phyloP scores from a whole-genome alignment of 176 grass and related monocot species.

The Alloteropsis semialata region DNA sequence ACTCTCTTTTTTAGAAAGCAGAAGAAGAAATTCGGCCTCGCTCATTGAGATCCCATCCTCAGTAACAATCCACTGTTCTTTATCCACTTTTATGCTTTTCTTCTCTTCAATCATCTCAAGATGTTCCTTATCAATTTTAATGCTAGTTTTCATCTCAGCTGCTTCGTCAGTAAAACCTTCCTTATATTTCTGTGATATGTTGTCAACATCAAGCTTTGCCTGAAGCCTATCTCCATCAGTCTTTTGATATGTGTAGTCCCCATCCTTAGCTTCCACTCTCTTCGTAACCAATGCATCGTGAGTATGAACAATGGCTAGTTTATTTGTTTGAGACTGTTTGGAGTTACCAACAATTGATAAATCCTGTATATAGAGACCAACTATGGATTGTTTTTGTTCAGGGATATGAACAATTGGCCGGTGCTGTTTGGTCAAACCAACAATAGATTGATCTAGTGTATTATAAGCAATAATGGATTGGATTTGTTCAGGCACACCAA shows the following conservation, averaged over 20 bases:
- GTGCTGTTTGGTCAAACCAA: constrained; percentile 21
- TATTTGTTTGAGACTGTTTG: constrained; percentile 24
- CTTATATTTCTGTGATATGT: background rate
- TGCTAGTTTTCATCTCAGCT: background rate
- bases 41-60: constrained; percentile 10
- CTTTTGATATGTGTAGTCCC: constrained; percentile 3
- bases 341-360: constrained; percentile 22
- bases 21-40: background rate
- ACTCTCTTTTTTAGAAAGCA: constrained; percentile 23
- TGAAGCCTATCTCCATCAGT: background rate
- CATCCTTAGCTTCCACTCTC: constrained; percentile 10
- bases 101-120: constrained; percentile 32
- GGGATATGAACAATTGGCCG: constrained; percentile 18
- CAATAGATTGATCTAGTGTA: constrained; percentile 19
- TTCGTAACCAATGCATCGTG: background rate
- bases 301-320: constrained; percentile 19
- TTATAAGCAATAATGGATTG: constrained; percentile 21
- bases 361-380: constrained; percentile 12
- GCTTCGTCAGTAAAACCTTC: constrained; percentile 3
- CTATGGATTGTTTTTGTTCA: constrained; percentile 27
- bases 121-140: constrained; percentile 34
- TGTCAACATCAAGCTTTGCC: constrained; percentile 1
- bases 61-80: constrained; percentile 1
- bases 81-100: background rate
- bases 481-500: constrained; percentile 3